Percentiles rank a stretch among this genome's conserved stretches.
phyloP scores from a whole-genome alignment of 2,329 filamentous ascomycete species.

The Camillea tinctor region DNA sequence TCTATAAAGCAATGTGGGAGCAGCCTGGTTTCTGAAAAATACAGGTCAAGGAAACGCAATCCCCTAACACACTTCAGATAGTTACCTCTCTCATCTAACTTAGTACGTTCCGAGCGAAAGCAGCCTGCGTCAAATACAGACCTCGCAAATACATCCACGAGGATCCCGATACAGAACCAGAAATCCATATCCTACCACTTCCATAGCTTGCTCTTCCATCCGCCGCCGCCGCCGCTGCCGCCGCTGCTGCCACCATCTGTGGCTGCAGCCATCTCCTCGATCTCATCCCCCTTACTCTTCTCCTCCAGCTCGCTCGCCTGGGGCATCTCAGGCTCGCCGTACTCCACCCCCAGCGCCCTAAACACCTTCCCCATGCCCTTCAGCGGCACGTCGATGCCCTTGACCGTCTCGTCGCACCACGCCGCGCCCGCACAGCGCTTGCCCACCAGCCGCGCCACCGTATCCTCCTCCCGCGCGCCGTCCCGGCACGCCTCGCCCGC shows the following conservation, averaged over 20 bases:
- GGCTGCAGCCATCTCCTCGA: background rate
- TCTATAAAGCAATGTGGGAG: too few relatives aligned
- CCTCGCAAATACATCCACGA: background rate
- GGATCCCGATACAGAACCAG: background rate
- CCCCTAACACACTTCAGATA: too few relatives aligned
- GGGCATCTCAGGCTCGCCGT: conserved; percentile 1
- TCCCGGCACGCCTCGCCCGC: background rate
- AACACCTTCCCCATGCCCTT: conserved; percentile 11
- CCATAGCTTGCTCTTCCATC: background rate
- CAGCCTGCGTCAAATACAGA: too few relatives aligned
- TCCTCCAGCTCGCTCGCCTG: background rate
- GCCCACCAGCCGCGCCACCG: conserved; percentile 19
- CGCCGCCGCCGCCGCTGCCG: background rate
- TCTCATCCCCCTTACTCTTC: background rate
- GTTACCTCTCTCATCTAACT: too few relatives aligned
- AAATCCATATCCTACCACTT: background rate
- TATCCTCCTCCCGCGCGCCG: background rate
- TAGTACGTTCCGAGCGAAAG: too few relatives aligned
- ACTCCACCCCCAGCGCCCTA: conserved; percentile 11
- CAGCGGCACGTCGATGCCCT: conserved; percentile 25
- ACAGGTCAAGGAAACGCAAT: too few relatives aligned
- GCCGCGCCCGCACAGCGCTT: conserved; percentile 21
- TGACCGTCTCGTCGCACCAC: conserved; percentile 27
- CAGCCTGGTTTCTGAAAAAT: too few relatives aligned
- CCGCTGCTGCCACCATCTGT: background rate